Percentiles rank a stretch among this genome's conserved stretches.
Conservation (phyloP, 2,329 filamentous ascomycete genomes). For the Cryphonectria radicalis region DNA sequence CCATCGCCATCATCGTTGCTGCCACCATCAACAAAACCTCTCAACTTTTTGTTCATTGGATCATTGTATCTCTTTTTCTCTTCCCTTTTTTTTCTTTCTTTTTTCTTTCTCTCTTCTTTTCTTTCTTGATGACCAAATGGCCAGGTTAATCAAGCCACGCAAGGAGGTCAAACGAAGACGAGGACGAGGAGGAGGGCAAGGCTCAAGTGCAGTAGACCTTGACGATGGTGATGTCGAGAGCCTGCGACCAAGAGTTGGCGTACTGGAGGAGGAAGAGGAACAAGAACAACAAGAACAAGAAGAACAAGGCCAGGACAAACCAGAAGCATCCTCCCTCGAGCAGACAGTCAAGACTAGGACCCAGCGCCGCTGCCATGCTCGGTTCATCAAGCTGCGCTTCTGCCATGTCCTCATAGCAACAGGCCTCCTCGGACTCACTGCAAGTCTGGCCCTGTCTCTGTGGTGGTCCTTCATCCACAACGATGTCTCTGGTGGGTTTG, state of each 20-base stretch:
- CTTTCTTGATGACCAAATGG: background rate
- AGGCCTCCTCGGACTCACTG: background rate
- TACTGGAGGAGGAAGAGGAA: background rate
- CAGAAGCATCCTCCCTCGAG: background rate
- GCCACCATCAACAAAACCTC: background rate
- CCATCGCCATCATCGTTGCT: background rate
- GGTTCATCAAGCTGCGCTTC: background rate
- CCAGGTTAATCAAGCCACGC: background rate
- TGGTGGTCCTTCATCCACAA: conserved; percentile 12
- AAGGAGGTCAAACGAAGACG: background rate
- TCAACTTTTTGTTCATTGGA: no score
- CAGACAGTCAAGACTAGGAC: no score
- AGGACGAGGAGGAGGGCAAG: background rate
- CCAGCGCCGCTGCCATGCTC: background rate
- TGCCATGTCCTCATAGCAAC: conserved; percentile 12
- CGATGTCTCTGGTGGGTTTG: conserved; percentile 10
- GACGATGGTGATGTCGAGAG: background rate
- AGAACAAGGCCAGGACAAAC: background rate
- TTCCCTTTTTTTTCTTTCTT: no score
- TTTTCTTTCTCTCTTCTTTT: background rate
- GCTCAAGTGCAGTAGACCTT: background rate
- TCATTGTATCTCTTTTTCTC: no score
- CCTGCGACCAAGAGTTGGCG: background rate
- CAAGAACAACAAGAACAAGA: background rate
- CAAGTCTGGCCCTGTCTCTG: background rate